Evolutionary conservation across 1,284 basidiomycete genomes (phyloP).

Genomic region (Melampsora americana): DNA sequence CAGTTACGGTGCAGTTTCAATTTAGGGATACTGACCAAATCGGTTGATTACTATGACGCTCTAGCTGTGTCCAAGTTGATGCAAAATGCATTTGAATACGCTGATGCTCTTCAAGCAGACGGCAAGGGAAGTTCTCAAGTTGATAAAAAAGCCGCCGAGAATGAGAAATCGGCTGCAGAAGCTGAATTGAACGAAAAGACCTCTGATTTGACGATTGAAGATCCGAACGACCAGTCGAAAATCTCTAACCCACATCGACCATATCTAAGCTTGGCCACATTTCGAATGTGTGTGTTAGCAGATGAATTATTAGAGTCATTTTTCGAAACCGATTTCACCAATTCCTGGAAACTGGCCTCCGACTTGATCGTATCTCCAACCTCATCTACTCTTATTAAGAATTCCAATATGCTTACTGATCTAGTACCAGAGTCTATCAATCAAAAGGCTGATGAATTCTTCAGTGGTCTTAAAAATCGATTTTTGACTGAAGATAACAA

Average conservation of each 20-base stretch:
- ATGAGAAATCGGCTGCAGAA: constrained; percentile 4
- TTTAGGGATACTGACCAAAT: background rate
- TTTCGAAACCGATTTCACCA: constrained; percentile 82
- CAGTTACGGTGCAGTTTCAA: too few species aligned
- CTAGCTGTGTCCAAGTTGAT: constrained; percentile 85
- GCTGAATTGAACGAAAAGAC: constrained; percentile 15
- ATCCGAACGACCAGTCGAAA: constrained; percentile 7
- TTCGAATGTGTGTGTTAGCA: constrained; percentile 93
- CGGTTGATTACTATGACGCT: background rate
- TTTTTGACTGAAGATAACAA: constrained; percentile 83
- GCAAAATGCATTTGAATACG: constrained; percentile 94
- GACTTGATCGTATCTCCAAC: constrained; percentile 58
- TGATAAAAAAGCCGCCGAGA: constrained; percentile 6
- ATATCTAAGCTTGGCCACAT: constrained; percentile 61
- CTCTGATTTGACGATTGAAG: constrained; percentile 36
- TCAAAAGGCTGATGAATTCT: constrained; percentile 52
- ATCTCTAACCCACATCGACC: constrained; percentile 48
- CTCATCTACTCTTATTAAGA: constrained; percentile 3
- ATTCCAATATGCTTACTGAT: constrained; percentile 31
- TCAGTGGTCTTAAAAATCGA: constrained; percentile 66
- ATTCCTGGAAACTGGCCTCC: constrained; percentile 77
- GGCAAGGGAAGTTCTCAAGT: background rate
- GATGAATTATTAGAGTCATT: constrained; percentile 92
- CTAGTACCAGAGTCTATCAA: constrained; percentile 36
- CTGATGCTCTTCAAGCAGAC: constrained; percentile 67